A percentile compares a stretch with the other conserved stretches of the same genome.
phyloP scores from a whole-genome alignment of 2,329 filamentous ascomycete genomes.

The Botrytis squamosa region DNA sequence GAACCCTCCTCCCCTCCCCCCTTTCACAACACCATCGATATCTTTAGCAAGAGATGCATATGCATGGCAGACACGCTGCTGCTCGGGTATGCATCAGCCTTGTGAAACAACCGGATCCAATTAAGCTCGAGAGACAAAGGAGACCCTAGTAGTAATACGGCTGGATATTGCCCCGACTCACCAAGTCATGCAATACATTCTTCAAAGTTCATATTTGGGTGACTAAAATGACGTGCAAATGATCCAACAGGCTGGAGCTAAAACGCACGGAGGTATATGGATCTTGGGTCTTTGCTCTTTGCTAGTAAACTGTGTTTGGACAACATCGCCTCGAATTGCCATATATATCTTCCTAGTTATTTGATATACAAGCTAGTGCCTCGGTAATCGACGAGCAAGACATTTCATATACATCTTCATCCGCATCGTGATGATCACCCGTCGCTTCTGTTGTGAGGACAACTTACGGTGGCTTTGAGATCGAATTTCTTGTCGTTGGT shows the following conservation, averaged over 20 bases:
- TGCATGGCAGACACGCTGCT: slow-evolving; percentile 10
- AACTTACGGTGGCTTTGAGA: slow-evolving; percentile 3
- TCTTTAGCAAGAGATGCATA: slow-evolving; percentile 7
- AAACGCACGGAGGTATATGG: background rate
- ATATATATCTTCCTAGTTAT: background rate
- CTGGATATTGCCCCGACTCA: slow-evolving; percentile 9
- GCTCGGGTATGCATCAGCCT: slow-evolving; percentile 27
- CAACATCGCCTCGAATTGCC: background rate
- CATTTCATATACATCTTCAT: background rate
- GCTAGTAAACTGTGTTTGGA: background rate
- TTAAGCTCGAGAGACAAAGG: slow-evolving; percentile 2
- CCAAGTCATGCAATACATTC: background rate
- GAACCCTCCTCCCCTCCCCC: background rate
- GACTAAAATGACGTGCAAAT: slow-evolving; percentile 2
- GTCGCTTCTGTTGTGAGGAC: background rate
- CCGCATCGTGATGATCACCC: background rate
- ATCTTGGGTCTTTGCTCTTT: background rate
- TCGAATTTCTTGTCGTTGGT: background rate
- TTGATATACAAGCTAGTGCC: background rate
- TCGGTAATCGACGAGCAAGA: background rate
- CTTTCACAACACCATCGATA: background rate
- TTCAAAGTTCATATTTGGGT: background rate
- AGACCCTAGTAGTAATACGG: background rate
- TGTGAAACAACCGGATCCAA: slow-evolving; percentile 23
- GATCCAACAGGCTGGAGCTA: background rate